Evolutionary conservation across 805 yeast species (phyloP), one percentile per base, ranked within the genome.

Genomic region (Yarrowia sp.): DNA sequence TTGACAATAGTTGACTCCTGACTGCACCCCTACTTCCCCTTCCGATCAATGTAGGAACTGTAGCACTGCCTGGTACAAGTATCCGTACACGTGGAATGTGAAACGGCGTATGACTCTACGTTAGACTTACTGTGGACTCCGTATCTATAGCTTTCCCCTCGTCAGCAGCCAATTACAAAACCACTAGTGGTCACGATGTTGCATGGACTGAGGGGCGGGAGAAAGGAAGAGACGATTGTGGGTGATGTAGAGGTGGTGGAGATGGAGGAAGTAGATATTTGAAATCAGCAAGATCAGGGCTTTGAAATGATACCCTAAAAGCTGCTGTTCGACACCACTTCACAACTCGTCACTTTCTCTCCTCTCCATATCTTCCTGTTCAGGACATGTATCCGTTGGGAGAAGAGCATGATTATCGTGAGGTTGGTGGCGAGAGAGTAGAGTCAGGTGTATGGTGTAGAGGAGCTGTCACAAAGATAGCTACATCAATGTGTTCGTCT

Each of bases 141-240:
- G 36, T 48, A n/a, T 32, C 53, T 8, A 26, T 48, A 48, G 11
- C 16, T 48, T 48, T 5, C 38, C 52, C 52, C 52, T 48, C 52
- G 52, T 49, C 53, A 49, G 53, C 53, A 52, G 58, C 58, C 58
- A 52, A 52, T 52, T 36, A 36, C 32, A 36, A 36, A 52, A 52
- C 58, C 58, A 52, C 58, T 52, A 52, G 58, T 52, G 41, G 58
- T 52, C 58, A 52, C 58, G 58, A 52, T 52, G 58, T 52, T 10
- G 42, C 43, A 16, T 36, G 16, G 11, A 12, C 36, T 7, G 7
- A 8, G n/a, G 14, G 10, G 52, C 32, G 52, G 52, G 32, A 42
- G 15, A 42, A 42, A 8, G 1, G 16, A 15, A 4, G 7, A 7
- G 26, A 15, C n/a, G 11, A 5, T 19, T n/a, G 15, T 3, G 32